Conservation (phyloP, 306 rosid species). For the Prunus davidiana region DNA sequence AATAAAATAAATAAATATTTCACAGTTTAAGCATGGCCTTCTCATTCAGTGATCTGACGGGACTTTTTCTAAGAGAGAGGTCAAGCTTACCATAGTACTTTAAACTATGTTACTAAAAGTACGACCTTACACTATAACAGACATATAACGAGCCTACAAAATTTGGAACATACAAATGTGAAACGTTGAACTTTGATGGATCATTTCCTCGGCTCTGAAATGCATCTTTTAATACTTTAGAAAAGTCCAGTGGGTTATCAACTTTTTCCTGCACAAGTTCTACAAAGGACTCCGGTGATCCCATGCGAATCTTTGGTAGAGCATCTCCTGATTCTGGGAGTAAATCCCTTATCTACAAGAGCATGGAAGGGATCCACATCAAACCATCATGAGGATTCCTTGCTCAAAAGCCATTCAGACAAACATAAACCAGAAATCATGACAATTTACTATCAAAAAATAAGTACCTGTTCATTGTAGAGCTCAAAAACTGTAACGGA, state of each 20-base stretch:
- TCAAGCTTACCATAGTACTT: conserved; percentile 6
- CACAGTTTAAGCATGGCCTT: neutral
- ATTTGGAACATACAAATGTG: conserved; percentile 78
- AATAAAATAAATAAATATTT: neutral
- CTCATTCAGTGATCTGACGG: neutral
- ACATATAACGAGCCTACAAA: conserved; percentile 21
- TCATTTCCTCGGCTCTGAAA: conserved; percentile 65
- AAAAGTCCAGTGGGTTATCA: conserved; percentile 84
- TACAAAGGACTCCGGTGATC: conserved; percentile 56
- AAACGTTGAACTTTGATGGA: conserved; percentile 61
- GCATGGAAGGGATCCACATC: conserved; percentile 30
- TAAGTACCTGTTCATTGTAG: conserved; percentile 82
- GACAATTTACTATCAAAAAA: conserved; percentile 3
- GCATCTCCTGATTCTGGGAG: conserved; percentile 59
- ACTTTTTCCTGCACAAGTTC: conserved; percentile 79
- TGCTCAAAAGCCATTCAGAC: conserved; percentile 11
- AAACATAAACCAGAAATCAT: conserved; percentile 7
- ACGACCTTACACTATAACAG: conserved; percentile 10
- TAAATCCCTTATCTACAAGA: conserved; percentile 73
- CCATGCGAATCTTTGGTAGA: conserved; percentile 54
- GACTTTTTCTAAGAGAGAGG: neutral
- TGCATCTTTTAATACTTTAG: conserved; percentile 68
- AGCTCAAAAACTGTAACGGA: conserved; percentile 76
- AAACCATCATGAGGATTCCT: conserved; percentile 25
- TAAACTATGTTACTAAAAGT: conserved; percentile 11